Evolutionary conservation across 345 rosid species (phyloP), one percentile per base, ranked within the genome.

Genomic region (Microthlaspi erraticum): DNA sequence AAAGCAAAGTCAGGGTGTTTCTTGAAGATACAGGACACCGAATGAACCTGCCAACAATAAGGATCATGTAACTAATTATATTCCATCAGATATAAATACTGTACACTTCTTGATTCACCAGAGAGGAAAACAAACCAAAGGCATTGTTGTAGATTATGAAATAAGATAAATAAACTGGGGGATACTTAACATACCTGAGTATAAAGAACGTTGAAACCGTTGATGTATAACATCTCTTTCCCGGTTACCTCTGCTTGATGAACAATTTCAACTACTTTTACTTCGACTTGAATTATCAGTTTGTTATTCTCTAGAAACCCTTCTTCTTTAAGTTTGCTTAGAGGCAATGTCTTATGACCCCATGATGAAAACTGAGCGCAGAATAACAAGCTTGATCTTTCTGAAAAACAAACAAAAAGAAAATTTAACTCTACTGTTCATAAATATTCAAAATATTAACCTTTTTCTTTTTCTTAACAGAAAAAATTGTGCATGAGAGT

Each of bases 261-360:
- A 51, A n/a, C 14, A 65, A 5, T 16, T 62, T 65, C 60, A 38
- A 10, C 1, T 5, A 51, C 20, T 3, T 51, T 4, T 9, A 65
- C 1, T 10, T 38, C 14, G 29, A 65, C 17, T 8, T 50, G 11
- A 65, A 51, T 38, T 26, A 51, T 50, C 2, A 65, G 37, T 13
- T 5, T 65, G n/a, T 51, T 26, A 0, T 50, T 51, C 59, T 65
- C 58, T 26, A 51, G 18, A 14, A 38, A 2, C n/a, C 49, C 49
- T 10, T 64, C 42, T 10, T 64, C 32, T 3, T 44, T 14, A 12
- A 19, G 10, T 45, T 12, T 33, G n/a, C 32, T 48, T n/a, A 64
- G 34, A 13, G 32, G 32, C 12, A 19, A 13, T 1, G 17, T 10
- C 13, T 11, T 34, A 5, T 23, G 1, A 6, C 69, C 57, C 33